phyloP scores from a whole-genome alignment of 306 rosid genomes.

The Biancaea sappan region DNA sequence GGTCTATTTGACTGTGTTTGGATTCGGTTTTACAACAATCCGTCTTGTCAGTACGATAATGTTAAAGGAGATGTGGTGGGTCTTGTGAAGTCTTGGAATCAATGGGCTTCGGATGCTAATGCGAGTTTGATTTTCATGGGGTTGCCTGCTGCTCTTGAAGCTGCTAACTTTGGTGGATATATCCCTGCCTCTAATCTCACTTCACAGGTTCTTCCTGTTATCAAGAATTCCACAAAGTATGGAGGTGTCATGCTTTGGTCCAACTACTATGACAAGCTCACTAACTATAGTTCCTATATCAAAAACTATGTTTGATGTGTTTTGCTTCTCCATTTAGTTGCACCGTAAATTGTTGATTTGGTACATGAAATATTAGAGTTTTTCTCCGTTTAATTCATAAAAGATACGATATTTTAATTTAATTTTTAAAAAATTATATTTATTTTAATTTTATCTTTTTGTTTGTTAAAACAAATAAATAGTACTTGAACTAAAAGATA shows the following conservation, averaged over 20 bases:
- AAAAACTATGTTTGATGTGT: conserved; percentile 34
- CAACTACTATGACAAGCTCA: conserved; percentile 30
- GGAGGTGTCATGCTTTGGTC: conserved; percentile 56
- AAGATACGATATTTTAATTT: too few relatives aligned
- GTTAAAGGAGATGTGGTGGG: neutral
- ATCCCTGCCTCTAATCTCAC: conserved; percentile 35
- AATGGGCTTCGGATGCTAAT: conserved; percentile 20
- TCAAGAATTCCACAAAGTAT: conserved; percentile 40
- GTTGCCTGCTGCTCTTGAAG: conserved; percentile 29
- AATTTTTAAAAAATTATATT: too few relatives aligned
- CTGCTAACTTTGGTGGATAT: conserved; percentile 31
- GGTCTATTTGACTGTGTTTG: conserved; percentile 47
- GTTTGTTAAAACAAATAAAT: too few relatives aligned
- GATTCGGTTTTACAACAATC: conserved; percentile 20
- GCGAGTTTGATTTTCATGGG: conserved; percentile 25
- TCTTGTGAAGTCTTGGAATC: conserved; percentile 13
- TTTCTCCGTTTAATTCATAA: too few relatives aligned
- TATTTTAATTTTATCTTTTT: too few relatives aligned
- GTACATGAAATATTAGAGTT: too few relatives aligned
- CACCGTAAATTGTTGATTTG: too few relatives aligned
- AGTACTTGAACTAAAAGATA: too few relatives aligned
- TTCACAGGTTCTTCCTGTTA: conserved; percentile 37
- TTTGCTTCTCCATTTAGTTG: too few relatives aligned
- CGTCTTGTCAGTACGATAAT: neutral
- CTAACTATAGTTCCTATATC: conserved; percentile 43